phyloP scores from a whole-genome alignment of 177 flowering plant genomes.

The Telopea speciosissima region DNA sequence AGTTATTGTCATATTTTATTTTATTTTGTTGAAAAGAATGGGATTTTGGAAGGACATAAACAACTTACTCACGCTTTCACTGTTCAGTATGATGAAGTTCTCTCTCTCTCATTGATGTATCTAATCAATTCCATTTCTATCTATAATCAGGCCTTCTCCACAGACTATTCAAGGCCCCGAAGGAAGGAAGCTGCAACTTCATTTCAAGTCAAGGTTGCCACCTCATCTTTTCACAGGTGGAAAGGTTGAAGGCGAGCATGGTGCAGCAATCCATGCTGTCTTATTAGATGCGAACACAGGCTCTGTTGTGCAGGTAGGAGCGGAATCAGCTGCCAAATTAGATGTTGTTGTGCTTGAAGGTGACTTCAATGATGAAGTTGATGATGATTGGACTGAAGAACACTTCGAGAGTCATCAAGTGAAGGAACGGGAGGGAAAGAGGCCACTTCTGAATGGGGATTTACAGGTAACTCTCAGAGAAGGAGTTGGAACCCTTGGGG shows the following conservation, averaged over 20 bases:
- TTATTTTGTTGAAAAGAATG: too few species aligned
- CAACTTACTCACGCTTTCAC: too few species aligned
- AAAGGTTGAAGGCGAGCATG: conserved; percentile 52
- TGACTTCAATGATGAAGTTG: conserved; percentile 43
- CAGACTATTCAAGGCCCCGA: conserved; percentile 44
- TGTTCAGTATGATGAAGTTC: too few species aligned
- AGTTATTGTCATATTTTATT: too few species aligned
- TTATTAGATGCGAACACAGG: conserved; percentile 39
- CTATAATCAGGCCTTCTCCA: conserved; percentile 34
- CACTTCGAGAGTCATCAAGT: conserved; percentile 46
- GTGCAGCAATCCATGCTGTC: conserved; percentile 40
- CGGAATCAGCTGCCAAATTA: conserved; percentile 36
- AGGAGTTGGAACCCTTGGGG: conserved; percentile 49
- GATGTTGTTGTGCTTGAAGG: conserved; percentile 47
- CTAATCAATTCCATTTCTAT: not conserved
- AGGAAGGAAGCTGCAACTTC: conserved; percentile 44
- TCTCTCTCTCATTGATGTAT: not conserved
- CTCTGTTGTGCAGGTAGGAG: conserved; percentile 32
- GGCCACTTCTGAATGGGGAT: conserved; percentile 51
- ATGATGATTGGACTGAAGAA: conserved; percentile 44
- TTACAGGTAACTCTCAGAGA: conserved; percentile 36
- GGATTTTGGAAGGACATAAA: too few species aligned
- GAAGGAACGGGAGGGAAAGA: conserved; percentile 48
- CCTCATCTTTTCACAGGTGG: conserved; percentile 45
- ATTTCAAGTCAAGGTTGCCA: conserved; percentile 39